Evolutionary conservation across 495 filamentous ascomycete species (phyloP), one percentile per base, ranked within the genome.

Genomic region (Elasticomyces elasticus): DNA sequence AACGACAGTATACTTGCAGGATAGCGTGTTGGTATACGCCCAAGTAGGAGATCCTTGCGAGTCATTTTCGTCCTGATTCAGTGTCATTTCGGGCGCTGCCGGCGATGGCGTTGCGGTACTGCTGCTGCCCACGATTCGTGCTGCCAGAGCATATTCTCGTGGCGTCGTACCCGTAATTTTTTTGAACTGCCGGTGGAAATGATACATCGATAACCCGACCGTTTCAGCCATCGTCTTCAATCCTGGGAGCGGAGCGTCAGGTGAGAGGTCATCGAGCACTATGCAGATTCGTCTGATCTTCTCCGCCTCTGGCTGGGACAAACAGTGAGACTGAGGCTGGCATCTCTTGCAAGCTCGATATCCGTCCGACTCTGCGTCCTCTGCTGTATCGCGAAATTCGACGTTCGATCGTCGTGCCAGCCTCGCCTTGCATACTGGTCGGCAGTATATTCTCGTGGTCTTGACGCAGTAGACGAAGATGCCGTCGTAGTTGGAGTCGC

Each of bases 261-360:
- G 63, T 51, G 57, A 49, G 1, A 64, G 51, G 30, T 72, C 46
- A 19, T 60, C 58, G 66, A 69, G 55, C 5, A 64, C 17, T 37
- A 62, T 60, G 51, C 78, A 76, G 9, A 76, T 73, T 58, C 67
- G 73, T 43, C 70, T 58, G 7, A 80, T 70, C 15, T 76, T 67
- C 2, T 61, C 62, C 0, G 67, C 66, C 51, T 74, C 72, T 6
- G 72, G 68, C 53, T 77, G 71, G 41, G 55, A 58, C 20, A 62
- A 59, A n/a, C n/a, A n/a, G n/a, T n/a, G n/a, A n/a, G n/a, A n/a
- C 31, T 78, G 67, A 9, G 82, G 82, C 30, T 73, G 72, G 64
- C 82, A 86, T 58, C 82, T 72, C 69, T 83, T 84, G 68, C 82
- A 85, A 13, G 80, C 61, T 37, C 80, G 69, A 56, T 77, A 83